Percentiles rank a stretch among this genome's conserved stretches.
phyloP scores from a whole-genome alignment of 768 basidiomycete genomes.

The Russula virescens region DNA sequence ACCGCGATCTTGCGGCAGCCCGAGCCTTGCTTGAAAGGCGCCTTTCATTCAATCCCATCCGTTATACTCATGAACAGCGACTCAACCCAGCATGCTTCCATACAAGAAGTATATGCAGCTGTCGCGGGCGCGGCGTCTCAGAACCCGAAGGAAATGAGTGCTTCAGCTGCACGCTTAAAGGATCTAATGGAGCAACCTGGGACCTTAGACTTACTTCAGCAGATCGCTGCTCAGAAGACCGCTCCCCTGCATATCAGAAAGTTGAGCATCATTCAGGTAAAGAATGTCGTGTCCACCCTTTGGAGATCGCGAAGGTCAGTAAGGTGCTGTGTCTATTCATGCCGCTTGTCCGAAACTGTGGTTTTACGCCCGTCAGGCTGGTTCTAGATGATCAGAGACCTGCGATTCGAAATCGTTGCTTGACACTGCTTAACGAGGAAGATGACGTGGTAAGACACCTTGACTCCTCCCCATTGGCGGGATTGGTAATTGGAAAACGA shows the following conservation, averaged over 20 bases:
- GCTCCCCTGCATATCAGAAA: constrained; percentile 65
- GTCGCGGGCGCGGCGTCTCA: constrained; percentile 69
- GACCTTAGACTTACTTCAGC: constrained; percentile 63
- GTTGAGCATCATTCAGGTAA: constrained; percentile 85
- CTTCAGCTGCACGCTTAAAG: constrained; percentile 57
- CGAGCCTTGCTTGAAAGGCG: neutral
- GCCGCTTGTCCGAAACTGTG: neutral
- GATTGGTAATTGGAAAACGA: constrained; percentile 15
- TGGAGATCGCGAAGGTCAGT: constrained; percentile 77
- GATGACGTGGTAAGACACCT: constrained; percentile 60
- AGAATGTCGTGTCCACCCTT: constrained; percentile 66
- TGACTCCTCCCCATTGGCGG: constrained; percentile 7
- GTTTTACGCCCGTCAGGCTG: constrained; percentile 40
- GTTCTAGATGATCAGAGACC: constrained; percentile 62
- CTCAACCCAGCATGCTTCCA: constrained; percentile 42
- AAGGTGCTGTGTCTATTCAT: constrained; percentile 16
- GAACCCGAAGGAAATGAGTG: constrained; percentile 45
- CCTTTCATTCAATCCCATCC: constrained; percentile 5
- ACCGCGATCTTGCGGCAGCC: constrained; percentile 1
- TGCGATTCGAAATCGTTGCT: constrained; percentile 57
- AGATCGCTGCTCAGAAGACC: constrained; percentile 58
- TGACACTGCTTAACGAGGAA: constrained; percentile 66
- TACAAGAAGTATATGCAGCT: constrained; percentile 61
- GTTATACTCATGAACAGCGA: constrained; percentile 8
- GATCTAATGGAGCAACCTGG: constrained; percentile 63